Evolutionary conservation across 1,139 yeast species (phyloP), one percentile per base, ranked within the genome.

Genomic region (Yamadazyma sp.): DNA sequence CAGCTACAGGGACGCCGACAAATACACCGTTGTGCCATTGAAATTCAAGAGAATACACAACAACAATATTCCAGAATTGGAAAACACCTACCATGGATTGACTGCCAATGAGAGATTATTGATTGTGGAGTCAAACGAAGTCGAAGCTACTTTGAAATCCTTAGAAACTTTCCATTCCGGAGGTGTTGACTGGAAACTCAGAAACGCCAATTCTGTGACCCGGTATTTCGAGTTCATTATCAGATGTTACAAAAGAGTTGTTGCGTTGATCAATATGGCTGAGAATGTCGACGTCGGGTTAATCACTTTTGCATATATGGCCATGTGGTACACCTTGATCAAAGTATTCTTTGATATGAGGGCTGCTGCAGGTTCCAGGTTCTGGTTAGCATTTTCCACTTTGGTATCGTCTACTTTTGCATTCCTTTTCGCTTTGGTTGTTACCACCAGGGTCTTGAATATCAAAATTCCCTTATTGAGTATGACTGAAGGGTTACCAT

Each of bases 401-500:
- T 61, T 92, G 36, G 69, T 86, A 27, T 83, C 94, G 15, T 87
- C 96, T 3, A 78, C 86, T 26, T 86, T 88, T 66, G 95, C 97
- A 8, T 86, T 92, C 56, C 70, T 91, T 48, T 79, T 87, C 53
- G 97, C 97, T 2, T 73, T 88, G 50, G 71, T 72, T n/a, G 78
- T 83, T 47, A 75, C 89, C 23, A 79, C 88, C 24, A 61, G 75
- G 39, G 56, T 82, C n/a, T 56, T 70, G 40, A 65, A 71, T 30
- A 59, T 74, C 33, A 75, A 73, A 38, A 85, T 92, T 27, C 81
- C 96, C 5, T 72, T 88, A 42, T 68, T 87, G 44, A 81, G 89
- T 45, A 72, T 92, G 51, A 79, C 92, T 39, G 98, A 92, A 68
- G 98, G 98, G 10, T 69, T 92, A 37, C 98, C 98, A 18, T 92